Conservation (phyloP, 371 early-diverging fungal species). For the Dinochytrium kinnereticum region DNA sequence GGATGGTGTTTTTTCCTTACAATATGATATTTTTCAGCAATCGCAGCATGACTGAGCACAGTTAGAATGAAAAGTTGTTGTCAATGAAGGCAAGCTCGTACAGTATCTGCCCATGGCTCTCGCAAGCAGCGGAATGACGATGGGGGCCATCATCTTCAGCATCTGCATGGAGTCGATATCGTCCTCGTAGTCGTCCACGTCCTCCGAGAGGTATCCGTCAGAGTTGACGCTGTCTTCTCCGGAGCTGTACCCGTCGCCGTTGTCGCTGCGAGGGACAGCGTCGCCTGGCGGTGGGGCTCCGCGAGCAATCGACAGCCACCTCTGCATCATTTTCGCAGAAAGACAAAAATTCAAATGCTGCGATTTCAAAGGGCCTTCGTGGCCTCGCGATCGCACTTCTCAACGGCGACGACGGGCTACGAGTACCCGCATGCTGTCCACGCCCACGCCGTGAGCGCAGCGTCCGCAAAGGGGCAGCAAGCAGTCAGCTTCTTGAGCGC, state of each 20-base stretch:
- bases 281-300: not conserved
- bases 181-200: not conserved
- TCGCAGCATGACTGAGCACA: not conserved
- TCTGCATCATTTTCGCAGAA: not conserved
- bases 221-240: not conserved
- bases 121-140: conserved; percentile 9
- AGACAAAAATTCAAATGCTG: too few relatives aligned
- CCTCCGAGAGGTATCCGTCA: conserved; percentile 6
- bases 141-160: not conserved
- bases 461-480: not conserved
- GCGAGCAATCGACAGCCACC: not conserved
- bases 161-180: not conserved
- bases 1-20: not conserved
- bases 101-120: conserved; percentile 11
- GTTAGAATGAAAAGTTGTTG: not conserved
- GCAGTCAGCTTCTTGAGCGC: not conserved
- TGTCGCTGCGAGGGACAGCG: not conserved
- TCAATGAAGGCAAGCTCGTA: not conserved
- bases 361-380: not conserved
- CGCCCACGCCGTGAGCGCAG: too few relatives aligned
- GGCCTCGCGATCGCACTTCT: not conserved
- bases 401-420: not conserved
- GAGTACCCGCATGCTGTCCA: not conserved
- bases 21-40: not conserved
- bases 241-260: not conserved